Evolutionary conservation across 371 early-diverging fungal species (phyloP), one percentile per base, ranked within the genome.

Genomic region (Apophysomyces trapeziformis): DNA sequence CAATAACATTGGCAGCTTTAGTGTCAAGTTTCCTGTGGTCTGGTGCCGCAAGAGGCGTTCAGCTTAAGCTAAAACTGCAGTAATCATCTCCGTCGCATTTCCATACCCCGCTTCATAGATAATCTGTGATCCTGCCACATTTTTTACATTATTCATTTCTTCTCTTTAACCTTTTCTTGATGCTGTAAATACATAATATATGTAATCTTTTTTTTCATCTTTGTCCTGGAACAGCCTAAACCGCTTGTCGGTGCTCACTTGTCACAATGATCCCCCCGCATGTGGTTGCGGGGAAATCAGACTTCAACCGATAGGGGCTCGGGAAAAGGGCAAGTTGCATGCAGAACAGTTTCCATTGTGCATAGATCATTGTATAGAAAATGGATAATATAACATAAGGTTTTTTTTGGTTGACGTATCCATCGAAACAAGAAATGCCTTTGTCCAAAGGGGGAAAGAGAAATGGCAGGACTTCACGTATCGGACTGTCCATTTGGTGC

Each of bases 21-120:
- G 79, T 79, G 32, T 78, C 78, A 14, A 66, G 75, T 1, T 79
- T 80, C 63, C 66, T 83, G 16, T 80, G 79, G 77, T 72, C 75
- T 8, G 79, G 78, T 44, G 71, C 73, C 14, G 71, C 73, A 21
- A 64, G 68, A 62, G 72, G 69, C 21, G 62, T 77, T 4, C 73
- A 77, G 60, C 47, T 77, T 61, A 73, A 73, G 44, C 60, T 76
- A 12, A 71, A 75, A 32, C 63, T 74, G 38, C 65, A 70, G 36
- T 71, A 56, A 64, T 26, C 54, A 50, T 21, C 21, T 50, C 16
- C 54, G 54, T 50, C 54, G 16, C 16, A 45, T 1, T 9, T 14
- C 38, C 58, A 50, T 50, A 50, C 54, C 54, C 54, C 54, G 54
- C 11, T 50, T 50, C 54, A 50, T 50, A 21, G 54, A 50, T 50